These are phyloP conservation scores for Escallonia herrerae DNA, from an alignment of 129 eudicot genomes.

Conservation along the genomic window DNA sequence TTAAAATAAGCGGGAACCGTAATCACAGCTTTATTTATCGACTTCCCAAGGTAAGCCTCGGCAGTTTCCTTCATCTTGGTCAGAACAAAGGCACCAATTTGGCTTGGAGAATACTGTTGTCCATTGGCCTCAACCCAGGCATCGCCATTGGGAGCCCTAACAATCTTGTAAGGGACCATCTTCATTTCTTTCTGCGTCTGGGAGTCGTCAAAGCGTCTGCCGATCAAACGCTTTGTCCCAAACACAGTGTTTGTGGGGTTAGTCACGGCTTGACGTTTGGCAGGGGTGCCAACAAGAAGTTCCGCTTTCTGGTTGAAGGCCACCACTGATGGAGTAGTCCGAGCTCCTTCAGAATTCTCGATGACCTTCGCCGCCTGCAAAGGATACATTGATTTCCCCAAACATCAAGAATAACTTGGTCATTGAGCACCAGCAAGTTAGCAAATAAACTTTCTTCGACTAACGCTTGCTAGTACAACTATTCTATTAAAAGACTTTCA, in stretches of 20 bases:
- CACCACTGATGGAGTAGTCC: constrained; percentile 93
- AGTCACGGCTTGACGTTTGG: constrained; percentile 96
- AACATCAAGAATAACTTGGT: too few species aligned
- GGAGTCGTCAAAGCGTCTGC: constrained; percentile 76
- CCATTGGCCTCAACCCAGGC: constrained; percentile 99
- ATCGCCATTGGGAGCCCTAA: constrained; percentile 84
- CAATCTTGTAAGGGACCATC: constrained; percentile 90
- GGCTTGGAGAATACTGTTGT: constrained; percentile 90
- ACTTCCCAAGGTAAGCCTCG: constrained; percentile 85
- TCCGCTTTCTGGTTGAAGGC: constrained; percentile 90
- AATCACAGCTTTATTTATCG: constrained; percentile 69
- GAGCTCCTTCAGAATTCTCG: constrained; percentile 89
- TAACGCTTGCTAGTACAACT: too few species aligned
- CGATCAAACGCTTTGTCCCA: constrained; percentile 87
- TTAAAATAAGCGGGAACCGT: constrained; percentile 96
- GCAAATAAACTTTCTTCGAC: too few species aligned
- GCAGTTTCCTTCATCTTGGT: constrained; percentile 98
- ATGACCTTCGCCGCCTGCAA: constrained; percentile 75
- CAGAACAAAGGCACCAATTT: constrained; percentile 83
- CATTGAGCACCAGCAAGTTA: too few species aligned
- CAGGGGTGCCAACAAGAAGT: constrained; percentile 87
- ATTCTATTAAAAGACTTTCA: too few species aligned
- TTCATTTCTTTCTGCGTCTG: constrained; percentile 90
- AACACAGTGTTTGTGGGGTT: constrained; percentile 82
- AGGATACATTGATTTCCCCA: background rate